phyloP scores from a whole-genome alignment of 164 flowering plant species.

The Vitis rupestris region DNA sequence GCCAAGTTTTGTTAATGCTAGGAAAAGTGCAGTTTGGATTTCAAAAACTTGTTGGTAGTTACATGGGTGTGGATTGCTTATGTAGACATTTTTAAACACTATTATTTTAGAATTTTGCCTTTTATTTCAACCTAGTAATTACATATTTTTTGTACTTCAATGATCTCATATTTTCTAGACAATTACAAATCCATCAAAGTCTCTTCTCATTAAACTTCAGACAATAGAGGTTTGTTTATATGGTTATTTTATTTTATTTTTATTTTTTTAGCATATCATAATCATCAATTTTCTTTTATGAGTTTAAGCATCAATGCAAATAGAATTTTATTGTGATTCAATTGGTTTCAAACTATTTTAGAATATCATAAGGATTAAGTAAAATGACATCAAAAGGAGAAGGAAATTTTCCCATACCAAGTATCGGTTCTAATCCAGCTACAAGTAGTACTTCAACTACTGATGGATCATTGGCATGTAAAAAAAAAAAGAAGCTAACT shows the following conservation, averaged over 20 bases:
- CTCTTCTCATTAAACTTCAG: constrained; percentile 53
- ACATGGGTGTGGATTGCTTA: constrained; percentile 42
- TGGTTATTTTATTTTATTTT: not conserved
- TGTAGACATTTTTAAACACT: not conserved
- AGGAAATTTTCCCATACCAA: no score
- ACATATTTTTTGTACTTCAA: constrained; percentile 28
- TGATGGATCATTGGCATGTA: no score
- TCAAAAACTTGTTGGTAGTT: constrained; percentile 64
- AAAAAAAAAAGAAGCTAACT: no score
- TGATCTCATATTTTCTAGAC: constrained; percentile 60
- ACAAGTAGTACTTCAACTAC: no score
- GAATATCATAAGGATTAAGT: no score
- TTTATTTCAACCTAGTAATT: not conserved
- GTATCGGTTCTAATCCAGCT: no score
- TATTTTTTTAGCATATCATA: not conserved
- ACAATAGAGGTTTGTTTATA: constrained; percentile 65
- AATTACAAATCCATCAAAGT: constrained; percentile 71
- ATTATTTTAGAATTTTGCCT: not conserved
- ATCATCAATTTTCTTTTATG: no score
- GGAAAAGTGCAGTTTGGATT: constrained; percentile 68
- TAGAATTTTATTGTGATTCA: no score
- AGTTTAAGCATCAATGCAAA: no score
- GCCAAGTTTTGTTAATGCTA: not conserved
- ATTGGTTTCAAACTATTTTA: no score
- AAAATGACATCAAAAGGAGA: no score